A percentile compares a stretch with the other conserved stretches of the same genome.
Conservation (phyloP, 306 rosid species). For the Rosa chinensis region DNA sequence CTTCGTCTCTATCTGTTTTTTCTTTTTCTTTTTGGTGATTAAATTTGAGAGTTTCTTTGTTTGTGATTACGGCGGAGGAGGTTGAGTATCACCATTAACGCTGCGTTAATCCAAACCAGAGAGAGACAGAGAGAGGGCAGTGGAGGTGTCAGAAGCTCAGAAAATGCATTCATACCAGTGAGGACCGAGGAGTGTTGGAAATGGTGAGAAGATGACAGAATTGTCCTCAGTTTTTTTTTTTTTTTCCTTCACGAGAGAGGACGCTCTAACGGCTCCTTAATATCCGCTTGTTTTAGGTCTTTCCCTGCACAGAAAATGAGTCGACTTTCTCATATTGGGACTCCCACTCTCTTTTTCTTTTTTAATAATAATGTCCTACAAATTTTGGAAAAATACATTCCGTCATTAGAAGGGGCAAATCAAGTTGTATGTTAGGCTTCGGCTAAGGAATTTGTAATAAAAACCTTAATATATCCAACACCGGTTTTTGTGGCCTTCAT, state of each 20-base stretch:
- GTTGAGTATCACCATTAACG: not conserved
- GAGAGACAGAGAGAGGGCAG: not conserved
- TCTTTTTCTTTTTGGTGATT: not conserved
- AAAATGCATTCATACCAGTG: not conserved
- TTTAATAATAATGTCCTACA: not conserved
- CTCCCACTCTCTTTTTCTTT: not conserved
- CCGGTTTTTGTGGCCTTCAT: not conserved
- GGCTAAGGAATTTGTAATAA: too few species aligned
- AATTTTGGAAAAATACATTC: not conserved
- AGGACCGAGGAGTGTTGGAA: constrained; percentile 16
- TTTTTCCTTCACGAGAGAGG: constrained; percentile 19
- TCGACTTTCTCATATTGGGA: not conserved
- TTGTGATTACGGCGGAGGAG: not conserved
- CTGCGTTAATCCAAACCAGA: not conserved
- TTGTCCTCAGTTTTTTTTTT: constrained; percentile 31
- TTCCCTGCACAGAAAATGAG: not conserved
- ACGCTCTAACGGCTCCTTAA: constrained; percentile 53
- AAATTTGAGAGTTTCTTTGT: not conserved
- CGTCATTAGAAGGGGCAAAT: not conserved
- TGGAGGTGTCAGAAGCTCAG: not conserved
- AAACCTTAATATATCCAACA: too few species aligned
- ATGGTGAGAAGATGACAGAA: constrained; percentile 31
- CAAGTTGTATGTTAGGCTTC: too few species aligned
- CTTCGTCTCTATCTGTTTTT: not conserved
- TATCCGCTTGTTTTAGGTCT: constrained; percentile 17